Base-by-base conservation (phyloP, 139 green algal genomes). In the Asterochloris sp. region DNA sequence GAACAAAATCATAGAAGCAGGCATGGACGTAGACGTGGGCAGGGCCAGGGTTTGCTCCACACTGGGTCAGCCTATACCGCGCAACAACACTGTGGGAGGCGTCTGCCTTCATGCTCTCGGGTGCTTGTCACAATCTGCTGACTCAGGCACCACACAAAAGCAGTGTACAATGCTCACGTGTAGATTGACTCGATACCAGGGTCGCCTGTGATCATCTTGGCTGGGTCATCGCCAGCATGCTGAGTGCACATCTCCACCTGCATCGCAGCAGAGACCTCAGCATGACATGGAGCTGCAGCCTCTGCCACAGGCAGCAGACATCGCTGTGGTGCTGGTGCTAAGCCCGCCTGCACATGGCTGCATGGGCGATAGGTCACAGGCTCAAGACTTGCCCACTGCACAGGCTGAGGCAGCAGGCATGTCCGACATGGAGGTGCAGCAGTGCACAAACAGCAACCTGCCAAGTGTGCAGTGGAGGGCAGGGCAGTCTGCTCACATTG, bases 161-260 rank as follows among this genome's bases (percentile, higher is more conserved):
- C 69, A 14, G 28, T 69, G 12, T 61, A 76, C 10, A 38, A 26
- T 12, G 71, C 80, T 79, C 87, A 91, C 9, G 86, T 69, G 76
- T 91, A 93, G 79, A 93, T 91, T 23, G 83, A 71, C 79, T 95
- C 91, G n/a, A 95, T 61, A 8, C 80, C 90, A 11, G 91, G 85
- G 73, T 95, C 91, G 15, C 87, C 90, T 19, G 81, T 85, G 77
- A 94, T 87, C 87, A 95, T 95, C 69, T 93, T 92, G 12, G 83
- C 85, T 29, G 83, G 85, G 81, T 95, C 91, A 80, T 92, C 84
- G 9, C 90, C 90, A 67, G 79, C 82, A 76, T 85, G 62, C 23
- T 86, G 82, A 0, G 82, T 85, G 61, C 80, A 54, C 29, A 73
- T n/a, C 69, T 11, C 24, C 1, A 38, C 11, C 15, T 66, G 19